phyloP scores from a whole-genome alignment of 805 yeast species.

The Naumovozyma baii region DNA sequence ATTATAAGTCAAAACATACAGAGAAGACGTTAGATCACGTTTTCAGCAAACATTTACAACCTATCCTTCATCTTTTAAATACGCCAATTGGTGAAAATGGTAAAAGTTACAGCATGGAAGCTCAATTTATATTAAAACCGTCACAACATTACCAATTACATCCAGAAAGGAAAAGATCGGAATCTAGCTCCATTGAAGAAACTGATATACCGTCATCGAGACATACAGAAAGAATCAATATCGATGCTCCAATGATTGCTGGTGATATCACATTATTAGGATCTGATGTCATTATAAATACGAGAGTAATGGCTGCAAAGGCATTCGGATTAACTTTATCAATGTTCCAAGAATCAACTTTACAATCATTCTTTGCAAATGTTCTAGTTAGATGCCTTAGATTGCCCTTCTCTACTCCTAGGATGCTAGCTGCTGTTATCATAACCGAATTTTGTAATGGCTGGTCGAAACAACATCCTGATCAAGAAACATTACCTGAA shows the following conservation, averaged over 20 bases:
- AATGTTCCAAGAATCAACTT: conserved; percentile 34
- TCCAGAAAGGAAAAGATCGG: conserved; percentile 26
- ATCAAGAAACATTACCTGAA: conserved; percentile 15
- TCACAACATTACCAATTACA: conserved; percentile 36
- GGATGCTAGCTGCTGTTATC: conserved; percentile 58
- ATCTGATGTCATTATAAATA: conserved; percentile 57
- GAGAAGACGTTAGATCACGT: conserved; percentile 41
- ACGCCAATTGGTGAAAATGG: conserved; percentile 95
- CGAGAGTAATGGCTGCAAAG: conserved; percentile 64
- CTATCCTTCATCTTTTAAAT: conserved; percentile 59
- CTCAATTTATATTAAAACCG: conserved; percentile 65
- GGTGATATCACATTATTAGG: conserved; percentile 90
- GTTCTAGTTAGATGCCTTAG: conserved; percentile 35
- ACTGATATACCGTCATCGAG: conserved; percentile 41
- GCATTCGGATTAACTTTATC: conserved; percentile 66
- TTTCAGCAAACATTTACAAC: conserved; percentile 47
- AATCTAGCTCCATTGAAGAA: conserved; percentile 20
- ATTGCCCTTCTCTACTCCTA: conserved; percentile 71
- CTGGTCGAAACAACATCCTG: conserved; percentile 11
- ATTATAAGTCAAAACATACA: conserved; percentile 31
- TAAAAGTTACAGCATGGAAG: conserved; percentile 75
- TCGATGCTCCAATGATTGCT: conserved; percentile 82
- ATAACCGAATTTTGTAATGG: conserved; percentile 55
- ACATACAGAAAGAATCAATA: conserved; percentile 58
- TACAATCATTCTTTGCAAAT: conserved; percentile 33